A percentile compares a stretch with the other conserved stretches of the same genome.
Evolutionary conservation across 2,329 filamentous ascomycete genomes (phyloP).

Genomic region (Cadophora sp.): DNA sequence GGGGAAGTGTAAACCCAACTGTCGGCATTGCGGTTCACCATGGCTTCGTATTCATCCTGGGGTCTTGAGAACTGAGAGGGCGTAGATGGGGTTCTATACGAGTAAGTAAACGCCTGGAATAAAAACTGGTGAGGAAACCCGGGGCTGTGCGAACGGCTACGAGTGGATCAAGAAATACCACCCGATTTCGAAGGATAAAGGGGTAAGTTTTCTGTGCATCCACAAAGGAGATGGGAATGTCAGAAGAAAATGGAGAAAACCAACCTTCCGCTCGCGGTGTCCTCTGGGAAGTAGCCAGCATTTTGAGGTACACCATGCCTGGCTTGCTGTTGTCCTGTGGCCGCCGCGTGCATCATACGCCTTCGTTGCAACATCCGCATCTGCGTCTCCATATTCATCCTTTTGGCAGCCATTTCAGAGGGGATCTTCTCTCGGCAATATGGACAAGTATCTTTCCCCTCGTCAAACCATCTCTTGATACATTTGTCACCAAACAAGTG

Average conservation of each 20-base stretch:
- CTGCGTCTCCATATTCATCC: constrained; percentile 15
- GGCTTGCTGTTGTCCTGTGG: background rate
- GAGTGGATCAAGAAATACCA: background rate
- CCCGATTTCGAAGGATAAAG: background rate
- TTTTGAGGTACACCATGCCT: background rate
- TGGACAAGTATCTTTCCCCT: constrained; percentile 67
- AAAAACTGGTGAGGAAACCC: too few species aligned
- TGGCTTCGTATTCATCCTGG: constrained; percentile 17
- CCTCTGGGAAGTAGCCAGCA: constrained; percentile 8
- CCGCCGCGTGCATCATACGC: constrained; percentile 18
- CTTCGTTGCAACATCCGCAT: constrained; percentile 24
- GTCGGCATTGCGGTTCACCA: constrained; percentile 31
- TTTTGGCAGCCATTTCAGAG: constrained; percentile 50
- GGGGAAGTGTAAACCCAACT: constrained; percentile 27
- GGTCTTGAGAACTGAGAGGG: constrained; percentile 3
- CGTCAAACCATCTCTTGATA: constrained; percentile 67
- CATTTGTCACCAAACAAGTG: constrained; percentile 70
- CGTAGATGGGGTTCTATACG: constrained; percentile 3
- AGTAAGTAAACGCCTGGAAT: background rate
- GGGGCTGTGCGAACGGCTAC: background rate
- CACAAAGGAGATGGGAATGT: background rate
- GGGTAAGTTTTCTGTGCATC: background rate
- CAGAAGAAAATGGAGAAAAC: background rate
- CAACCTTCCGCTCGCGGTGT: constrained; percentile 11
- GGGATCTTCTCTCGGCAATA: constrained; percentile 69